Percentiles rank a stretch among this genome's conserved stretches.
phyloP scores from a whole-genome alignment of 2,329 filamentous ascomycete genomes.

The Colletotrichum caudatum region DNA sequence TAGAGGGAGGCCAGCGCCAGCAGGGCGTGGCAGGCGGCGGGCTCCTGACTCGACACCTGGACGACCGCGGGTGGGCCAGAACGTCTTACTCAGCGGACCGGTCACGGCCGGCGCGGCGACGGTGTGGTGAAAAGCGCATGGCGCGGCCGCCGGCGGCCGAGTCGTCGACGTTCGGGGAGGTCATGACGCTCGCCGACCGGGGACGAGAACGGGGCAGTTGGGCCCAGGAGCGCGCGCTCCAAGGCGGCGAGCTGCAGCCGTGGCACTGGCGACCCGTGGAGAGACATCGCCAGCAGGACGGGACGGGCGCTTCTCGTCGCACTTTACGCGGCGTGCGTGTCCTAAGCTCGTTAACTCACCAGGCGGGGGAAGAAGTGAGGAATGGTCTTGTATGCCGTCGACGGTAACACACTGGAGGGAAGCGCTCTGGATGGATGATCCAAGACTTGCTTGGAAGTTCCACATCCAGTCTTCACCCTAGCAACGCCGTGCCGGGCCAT shows the following conservation, averaged over 20 bases:
- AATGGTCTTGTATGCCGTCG: neutral
- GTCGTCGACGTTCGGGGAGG: constrained; percentile 10
- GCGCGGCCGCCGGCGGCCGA: constrained; percentile 30
- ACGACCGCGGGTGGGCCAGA: constrained; percentile 43
- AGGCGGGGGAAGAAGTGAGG: neutral
- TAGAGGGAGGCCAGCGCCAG: constrained; percentile 43
- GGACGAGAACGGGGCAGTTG: neutral
- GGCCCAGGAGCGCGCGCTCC: constrained; percentile 7
- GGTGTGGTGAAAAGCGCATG: constrained; percentile 41
- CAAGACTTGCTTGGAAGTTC: constrained; percentile 42
- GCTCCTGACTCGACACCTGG: constrained; percentile 39
- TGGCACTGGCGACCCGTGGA: constrained; percentile 40
- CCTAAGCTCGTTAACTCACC: neutral
- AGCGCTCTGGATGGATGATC: too few relatives aligned
- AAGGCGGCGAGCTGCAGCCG: constrained; percentile 28
- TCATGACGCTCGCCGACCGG: neutral
- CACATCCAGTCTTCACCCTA: constrained; percentile 42
- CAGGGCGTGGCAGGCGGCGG: constrained; percentile 44
- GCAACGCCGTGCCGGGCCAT: constrained; percentile 19
- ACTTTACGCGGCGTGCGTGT: constrained; percentile 39
- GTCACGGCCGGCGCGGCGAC: constrained; percentile 41
- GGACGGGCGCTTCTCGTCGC: constrained; percentile 41
- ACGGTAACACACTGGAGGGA: neutral
- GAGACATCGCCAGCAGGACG: constrained; percentile 39
- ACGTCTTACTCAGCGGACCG: constrained; percentile 42